These are phyloP conservation scores for Dioscorea cayenensis DNA, from an alignment of 116 monocot genomes.

Conservation along the genomic window DNA sequence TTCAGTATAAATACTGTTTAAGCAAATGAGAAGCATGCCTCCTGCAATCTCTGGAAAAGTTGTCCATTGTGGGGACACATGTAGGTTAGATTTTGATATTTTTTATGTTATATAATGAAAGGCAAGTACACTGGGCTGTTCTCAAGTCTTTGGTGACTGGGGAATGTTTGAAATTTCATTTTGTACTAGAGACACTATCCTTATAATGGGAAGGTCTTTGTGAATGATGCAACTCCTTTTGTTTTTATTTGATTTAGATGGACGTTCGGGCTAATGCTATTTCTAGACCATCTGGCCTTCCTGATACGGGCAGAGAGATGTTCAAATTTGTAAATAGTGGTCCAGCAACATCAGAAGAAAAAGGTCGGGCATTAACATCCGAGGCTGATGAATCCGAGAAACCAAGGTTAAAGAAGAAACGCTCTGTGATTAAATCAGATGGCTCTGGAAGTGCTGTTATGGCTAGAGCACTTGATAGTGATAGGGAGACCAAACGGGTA, in stretches of 20 bases:
- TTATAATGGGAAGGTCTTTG: background rate
- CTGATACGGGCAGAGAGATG: constrained; percentile 44
- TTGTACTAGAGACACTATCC: background rate
- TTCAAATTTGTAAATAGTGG: constrained; percentile 26
- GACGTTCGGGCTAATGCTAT: constrained; percentile 34
- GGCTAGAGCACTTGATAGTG: constrained; percentile 27
- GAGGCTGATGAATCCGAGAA: constrained; percentile 41
- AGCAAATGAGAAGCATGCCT: too few species aligned
- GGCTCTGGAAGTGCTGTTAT: constrained; percentile 22
- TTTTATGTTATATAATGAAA: background rate
- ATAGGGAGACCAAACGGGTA: constrained; percentile 49
- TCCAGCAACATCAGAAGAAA: constrained; percentile 36
- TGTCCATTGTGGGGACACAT: too few species aligned
- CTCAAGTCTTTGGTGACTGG: background rate
- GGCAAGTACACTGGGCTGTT: too few species aligned
- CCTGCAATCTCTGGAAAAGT: too few species aligned
- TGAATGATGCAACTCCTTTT: background rate
- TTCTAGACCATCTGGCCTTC: constrained; percentile 24
- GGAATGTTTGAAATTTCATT: background rate
- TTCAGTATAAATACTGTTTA: too few species aligned
- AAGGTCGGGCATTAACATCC: constrained; percentile 14
- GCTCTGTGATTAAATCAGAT: constrained; percentile 51
- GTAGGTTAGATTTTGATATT: background rate
- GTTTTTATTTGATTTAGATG: constrained; percentile 28
- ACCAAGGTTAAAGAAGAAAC: constrained; percentile 53